phyloP scores from a whole-genome alignment of 192 early-diverging fungal genomes.

The Backusella mclennaniae region DNA sequence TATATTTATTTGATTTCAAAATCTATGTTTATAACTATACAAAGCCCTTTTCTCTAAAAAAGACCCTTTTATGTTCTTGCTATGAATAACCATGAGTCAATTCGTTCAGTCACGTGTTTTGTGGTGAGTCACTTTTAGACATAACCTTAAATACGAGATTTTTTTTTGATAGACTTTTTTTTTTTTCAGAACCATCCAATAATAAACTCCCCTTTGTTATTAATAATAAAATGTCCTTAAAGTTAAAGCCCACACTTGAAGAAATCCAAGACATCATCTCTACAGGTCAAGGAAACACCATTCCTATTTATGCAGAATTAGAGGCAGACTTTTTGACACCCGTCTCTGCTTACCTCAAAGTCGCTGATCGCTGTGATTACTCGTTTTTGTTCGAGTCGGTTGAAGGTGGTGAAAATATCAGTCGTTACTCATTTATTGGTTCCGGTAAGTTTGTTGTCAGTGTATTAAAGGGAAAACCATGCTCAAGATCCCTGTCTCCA shows the following conservation, averaged over 20 bases:
- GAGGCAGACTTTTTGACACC: conserved; percentile 94
- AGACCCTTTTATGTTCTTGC: neutral
- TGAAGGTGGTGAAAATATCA: conserved; percentile 90
- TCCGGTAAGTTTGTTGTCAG: conserved; percentile 51
- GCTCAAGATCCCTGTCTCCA: neutral
- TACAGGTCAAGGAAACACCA: conserved; percentile 72
- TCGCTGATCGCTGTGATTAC: conserved; percentile 74
- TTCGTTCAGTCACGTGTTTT: neutral
- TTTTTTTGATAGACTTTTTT: neutral
- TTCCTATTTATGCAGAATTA: conserved; percentile 88
- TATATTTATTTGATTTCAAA: too few species aligned
- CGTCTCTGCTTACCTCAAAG: conserved; percentile 92
- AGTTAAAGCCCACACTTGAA: conserved; percentile 64
- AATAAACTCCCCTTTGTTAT: conserved; percentile 37
- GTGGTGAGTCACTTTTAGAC: neutral
- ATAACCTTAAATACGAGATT: neutral
- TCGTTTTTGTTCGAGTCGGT: conserved; percentile 98
- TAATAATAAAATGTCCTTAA: conserved; percentile 44
- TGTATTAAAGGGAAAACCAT: neutral
- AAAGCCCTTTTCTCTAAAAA: too few species aligned
- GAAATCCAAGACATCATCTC: conserved; percentile 65
- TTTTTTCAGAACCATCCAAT: neutral
- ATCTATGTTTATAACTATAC: too few species aligned
- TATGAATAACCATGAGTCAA: neutral
- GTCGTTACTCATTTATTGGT: conserved; percentile 96